These are phyloP conservation scores for Deinandra increscens DNA, from an alignment of 129 eudicot species.

Conservation along the genomic window DNA sequence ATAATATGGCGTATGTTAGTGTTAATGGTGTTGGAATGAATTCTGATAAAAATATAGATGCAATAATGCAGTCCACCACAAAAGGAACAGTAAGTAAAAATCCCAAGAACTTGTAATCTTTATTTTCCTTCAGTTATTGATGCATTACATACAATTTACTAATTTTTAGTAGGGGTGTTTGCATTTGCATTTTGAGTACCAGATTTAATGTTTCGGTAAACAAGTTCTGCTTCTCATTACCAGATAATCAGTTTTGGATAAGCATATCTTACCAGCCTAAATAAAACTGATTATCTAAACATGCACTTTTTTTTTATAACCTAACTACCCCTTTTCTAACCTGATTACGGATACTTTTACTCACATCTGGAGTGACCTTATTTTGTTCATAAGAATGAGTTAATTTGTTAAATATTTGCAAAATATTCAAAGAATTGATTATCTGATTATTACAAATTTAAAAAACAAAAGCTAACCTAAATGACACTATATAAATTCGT, in stretches of 20 bases:
- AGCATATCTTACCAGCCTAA: too few species aligned
- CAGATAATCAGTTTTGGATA: too few species aligned
- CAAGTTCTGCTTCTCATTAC: too few species aligned
- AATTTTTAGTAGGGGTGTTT: too few species aligned
- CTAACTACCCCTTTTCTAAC: too few species aligned
- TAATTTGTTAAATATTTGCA: neutral
- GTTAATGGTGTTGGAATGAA: slow-evolving; percentile 58
- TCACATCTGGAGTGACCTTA: too few species aligned
- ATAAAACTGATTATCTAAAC: too few species aligned
- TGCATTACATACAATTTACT: neutral
- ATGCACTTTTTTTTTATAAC: too few species aligned
- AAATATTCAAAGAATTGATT: neutral
- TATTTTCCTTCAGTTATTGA: neutral
- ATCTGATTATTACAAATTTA: neutral
- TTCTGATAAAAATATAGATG: slow-evolving; percentile 68
- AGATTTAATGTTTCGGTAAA: too few species aligned
- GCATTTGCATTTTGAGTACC: too few species aligned
- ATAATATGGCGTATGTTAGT: slow-evolving; percentile 48
- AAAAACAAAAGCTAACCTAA: neutral
- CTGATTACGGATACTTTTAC: too few species aligned
- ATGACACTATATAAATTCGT: neutral
- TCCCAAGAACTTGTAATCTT: neutral
- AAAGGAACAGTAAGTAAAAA: slow-evolving; percentile 61
- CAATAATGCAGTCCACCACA: slow-evolving; percentile 79
- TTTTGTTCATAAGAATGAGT: neutral